Evolutionary conservation across 2,329 filamentous ascomycete genomes (phyloP), one percentile per base, ranked within the genome.

Genomic region (Celoporthe dispersa): DNA sequence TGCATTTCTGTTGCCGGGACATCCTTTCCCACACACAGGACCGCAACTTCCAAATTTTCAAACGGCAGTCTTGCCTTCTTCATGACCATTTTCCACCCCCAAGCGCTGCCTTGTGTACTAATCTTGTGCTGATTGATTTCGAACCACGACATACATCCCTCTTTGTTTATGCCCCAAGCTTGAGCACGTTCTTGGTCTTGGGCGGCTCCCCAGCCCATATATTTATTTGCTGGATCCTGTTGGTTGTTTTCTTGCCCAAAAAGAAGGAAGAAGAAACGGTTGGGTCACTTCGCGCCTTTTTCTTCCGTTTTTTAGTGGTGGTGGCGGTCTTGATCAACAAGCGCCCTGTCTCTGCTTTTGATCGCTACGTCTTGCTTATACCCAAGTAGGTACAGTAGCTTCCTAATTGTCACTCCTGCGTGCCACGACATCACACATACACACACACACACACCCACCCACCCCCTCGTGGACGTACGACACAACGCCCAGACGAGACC

Each of bases 371-470:
- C 41, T 31, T 57, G 28, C 66, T 35, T 37, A 70, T 70, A 72
- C 70, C 66, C 53, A 22, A 55, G 41, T 65, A 70, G 67, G 70
- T 48, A 9, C 44, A 48, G 44, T 70, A 64, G 65, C 70, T 69
- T 60, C 57, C 65, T 68, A 60, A 68, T 68, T 48, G 62, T 55
- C 66, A 62, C 65, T 64, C 51, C 62, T 68, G 70, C 62, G 68
- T 71, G 70, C 70, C 70, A 71, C 70, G 70, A 71, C 70, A 71
- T 51, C 63, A 62, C 68, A 70, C 69, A 67, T 22, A n/a, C 41
- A 19, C 41, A 44, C 41, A 44, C 41, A 41, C 39, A 41, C 39
- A 41, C 39, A 41, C 39, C 4, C 35, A 37, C 35, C 4, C 35
- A 9, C 35, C 35, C 66, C 59, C 61, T 70, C 68, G 64, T 70